phyloP scores from a whole-genome alignment of 2,329 filamentous ascomycete genomes.

The Eurotiales sp. region DNA sequence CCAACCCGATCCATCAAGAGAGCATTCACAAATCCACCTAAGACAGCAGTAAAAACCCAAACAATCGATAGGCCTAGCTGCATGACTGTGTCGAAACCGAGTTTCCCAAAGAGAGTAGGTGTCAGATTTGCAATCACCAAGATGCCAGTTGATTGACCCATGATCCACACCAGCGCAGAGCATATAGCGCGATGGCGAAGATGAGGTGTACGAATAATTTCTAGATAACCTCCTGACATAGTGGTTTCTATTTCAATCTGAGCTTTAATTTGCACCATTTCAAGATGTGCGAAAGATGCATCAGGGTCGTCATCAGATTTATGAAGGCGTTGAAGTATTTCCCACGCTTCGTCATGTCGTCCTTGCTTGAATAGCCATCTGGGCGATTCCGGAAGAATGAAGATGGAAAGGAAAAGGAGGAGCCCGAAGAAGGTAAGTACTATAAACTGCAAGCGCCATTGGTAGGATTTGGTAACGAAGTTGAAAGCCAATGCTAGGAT shows the following conservation, averaged over 20 bases:
- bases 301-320: too few relatives aligned
- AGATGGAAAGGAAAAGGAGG: too few relatives aligned
- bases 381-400: too few relatives aligned
- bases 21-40: slow-evolving; percentile 40
- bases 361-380: too few relatives aligned
- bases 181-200: slow-evolving; percentile 41
- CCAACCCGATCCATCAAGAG: slow-evolving; percentile 38
- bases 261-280: slow-evolving; percentile 44
- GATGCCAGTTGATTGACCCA: slow-evolving; percentile 34
- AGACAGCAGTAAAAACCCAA: slow-evolving; percentile 37
- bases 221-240: slow-evolving; percentile 33
- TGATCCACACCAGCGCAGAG: slow-evolving; percentile 39
- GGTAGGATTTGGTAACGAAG: too few relatives aligned
- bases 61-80: slow-evolving; percentile 38
- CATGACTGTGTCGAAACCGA: slow-evolving; percentile 35
- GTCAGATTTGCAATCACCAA: slow-evolving; percentile 38
- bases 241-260: slow-evolving; percentile 41
- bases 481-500: too few relatives aligned
- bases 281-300: slow-evolving; percentile 20
- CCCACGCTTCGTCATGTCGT: too few relatives aligned
- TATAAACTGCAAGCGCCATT: too few relatives aligned
- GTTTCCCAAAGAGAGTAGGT: slow-evolving; percentile 38
- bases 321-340: too few relatives aligned
- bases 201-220: slow-evolving; percentile 40
- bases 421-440: too few relatives aligned